A percentile compares a stretch with the other conserved stretches of the same genome.
phyloP scores from a whole-genome alignment of 441 rosid genomes.

The Geranium incanum region DNA sequence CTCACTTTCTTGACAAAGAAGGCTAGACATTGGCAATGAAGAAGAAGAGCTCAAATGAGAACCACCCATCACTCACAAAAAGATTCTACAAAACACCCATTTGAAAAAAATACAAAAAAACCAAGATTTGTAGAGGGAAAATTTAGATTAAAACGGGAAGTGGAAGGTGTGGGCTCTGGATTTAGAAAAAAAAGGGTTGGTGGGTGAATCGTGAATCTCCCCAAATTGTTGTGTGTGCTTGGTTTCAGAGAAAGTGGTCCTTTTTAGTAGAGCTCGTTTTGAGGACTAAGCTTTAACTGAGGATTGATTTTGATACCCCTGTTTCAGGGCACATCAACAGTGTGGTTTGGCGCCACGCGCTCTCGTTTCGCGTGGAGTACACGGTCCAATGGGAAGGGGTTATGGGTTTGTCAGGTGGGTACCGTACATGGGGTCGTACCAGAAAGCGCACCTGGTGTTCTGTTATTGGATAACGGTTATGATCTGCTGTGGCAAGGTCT shows the following conservation, averaged over 20 bases:
- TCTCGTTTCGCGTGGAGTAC: constrained; percentile 5
- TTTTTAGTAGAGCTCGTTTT: neutral
- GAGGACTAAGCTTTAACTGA: constrained; percentile 25
- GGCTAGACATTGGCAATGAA: constrained; percentile 16
- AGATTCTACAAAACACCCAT: neutral
- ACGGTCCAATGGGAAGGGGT: constrained; percentile 20
- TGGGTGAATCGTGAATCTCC: neutral
- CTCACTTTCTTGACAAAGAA: constrained; percentile 35
- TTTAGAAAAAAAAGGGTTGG: neutral
- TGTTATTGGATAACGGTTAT: neutral
- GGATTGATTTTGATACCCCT: neutral
- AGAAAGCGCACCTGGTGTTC: constrained; percentile 7
- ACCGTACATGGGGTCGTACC: constrained; percentile 34
- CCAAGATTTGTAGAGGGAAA: neutral
- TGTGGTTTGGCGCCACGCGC: constrained; percentile 7
- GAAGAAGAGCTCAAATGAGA: neutral
- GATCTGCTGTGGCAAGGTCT: no score
- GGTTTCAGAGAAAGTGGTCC: neutral
- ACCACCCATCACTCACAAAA: neutral
- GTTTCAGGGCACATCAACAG: constrained; percentile 12
- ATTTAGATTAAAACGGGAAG: neutral
- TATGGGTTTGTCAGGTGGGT: constrained; percentile 10
- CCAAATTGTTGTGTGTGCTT: no score
- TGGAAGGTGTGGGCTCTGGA: neutral
- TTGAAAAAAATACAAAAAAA: neutral